Percentiles rank a stretch among this genome's conserved stretches.
Evolutionary conservation across 169 alveolate species (phyloP).

Genomic region (Ichthyophthirius multifiliis): DNA sequence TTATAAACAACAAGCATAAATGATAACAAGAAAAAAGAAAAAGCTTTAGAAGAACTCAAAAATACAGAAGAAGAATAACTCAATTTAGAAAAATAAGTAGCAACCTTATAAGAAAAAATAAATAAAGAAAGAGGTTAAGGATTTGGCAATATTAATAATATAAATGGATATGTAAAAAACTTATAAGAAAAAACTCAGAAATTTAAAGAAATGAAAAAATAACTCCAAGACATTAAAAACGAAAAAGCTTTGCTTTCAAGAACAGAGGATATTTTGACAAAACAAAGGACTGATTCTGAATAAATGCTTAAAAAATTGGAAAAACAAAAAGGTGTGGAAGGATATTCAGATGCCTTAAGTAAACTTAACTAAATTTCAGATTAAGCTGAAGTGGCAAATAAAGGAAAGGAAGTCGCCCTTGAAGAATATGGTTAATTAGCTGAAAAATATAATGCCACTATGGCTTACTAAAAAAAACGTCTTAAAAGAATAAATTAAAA

Average conservation of each 20-base stretch:
- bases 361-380: conserved; percentile 11
- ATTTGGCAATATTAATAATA: background rate
- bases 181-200: conserved; percentile 10
- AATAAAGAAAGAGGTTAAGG: conserved; percentile 41
- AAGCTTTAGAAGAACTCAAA: conserved; percentile 32
- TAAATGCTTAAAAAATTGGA: conserved; percentile 27
- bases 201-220: conserved; percentile 27
- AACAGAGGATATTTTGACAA: conserved; percentile 19
- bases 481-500: background rate
- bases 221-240: conserved; percentile 8
- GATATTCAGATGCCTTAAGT: background rate
- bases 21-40: conserved; percentile 25
- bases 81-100: conserved; percentile 24
- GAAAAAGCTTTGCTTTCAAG: conserved; percentile 27
- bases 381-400: background rate
- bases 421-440: conserved; percentile 22
- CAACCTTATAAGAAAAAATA: conserved; percentile 15
- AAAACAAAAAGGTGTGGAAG: conserved; percentile 27
- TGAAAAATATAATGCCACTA: conserved; percentile 15
- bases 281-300: background rate
- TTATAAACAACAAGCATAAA: conserved; percentile 27
- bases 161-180: conserved; percentile 33
- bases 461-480: conserved; percentile 6
- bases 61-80: conserved; percentile 24
- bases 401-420: conserved; percentile 3